These are phyloP conservation scores for Fusarium xylarioides DNA, from an alignment of 2,329 filamentous ascomycete genomes.

Conservation along the genomic window DNA sequence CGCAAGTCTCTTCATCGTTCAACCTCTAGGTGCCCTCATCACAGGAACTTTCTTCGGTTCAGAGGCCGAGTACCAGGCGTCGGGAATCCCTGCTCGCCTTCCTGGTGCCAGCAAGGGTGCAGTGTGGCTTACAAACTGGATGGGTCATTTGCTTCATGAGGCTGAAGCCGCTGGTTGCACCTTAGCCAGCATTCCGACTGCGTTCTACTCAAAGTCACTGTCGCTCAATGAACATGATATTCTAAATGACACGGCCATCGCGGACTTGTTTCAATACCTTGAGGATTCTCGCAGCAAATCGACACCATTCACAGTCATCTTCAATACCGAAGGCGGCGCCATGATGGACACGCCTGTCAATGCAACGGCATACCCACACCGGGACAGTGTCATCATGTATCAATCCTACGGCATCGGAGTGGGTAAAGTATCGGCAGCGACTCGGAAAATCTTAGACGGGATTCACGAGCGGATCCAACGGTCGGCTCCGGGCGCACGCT, in stretches of 20 bases:
- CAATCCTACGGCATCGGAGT: constrained; percentile 68
- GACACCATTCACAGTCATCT: constrained; percentile 68
- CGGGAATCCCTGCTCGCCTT: constrained; percentile 59
- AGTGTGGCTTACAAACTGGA: constrained; percentile 68
- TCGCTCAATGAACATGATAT: constrained; percentile 61
- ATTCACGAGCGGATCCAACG: constrained; percentile 56
- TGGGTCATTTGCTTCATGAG: constrained; percentile 64
- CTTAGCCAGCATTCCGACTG: constrained; percentile 56
- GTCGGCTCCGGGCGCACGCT: constrained; percentile 47
- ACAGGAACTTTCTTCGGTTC: constrained; percentile 70
- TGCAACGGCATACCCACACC: constrained; percentile 69
- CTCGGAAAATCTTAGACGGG: constrained; percentile 60
- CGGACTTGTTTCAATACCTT: constrained; percentile 63
- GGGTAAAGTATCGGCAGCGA: constrained; percentile 54
- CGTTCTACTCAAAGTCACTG: constrained; percentile 68
- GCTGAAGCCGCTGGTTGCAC: constrained; percentile 59
- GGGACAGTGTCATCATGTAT: constrained; percentile 71
- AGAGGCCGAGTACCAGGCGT: constrained; percentile 61
- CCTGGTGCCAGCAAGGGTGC: constrained; percentile 52
- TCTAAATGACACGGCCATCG: constrained; percentile 56
- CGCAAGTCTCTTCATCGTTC: constrained; percentile 63
- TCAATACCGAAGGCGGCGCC: constrained; percentile 69
- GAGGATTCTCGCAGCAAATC: constrained; percentile 60
- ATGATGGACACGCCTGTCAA: constrained; percentile 63
- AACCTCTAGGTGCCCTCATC: constrained; percentile 63